A percentile compares a stretch with the other conserved stretches of the same genome.
phyloP scores from a whole-genome alignment of 2,329 filamentous ascomycete species.

The Diplodia scrobiculata region DNA sequence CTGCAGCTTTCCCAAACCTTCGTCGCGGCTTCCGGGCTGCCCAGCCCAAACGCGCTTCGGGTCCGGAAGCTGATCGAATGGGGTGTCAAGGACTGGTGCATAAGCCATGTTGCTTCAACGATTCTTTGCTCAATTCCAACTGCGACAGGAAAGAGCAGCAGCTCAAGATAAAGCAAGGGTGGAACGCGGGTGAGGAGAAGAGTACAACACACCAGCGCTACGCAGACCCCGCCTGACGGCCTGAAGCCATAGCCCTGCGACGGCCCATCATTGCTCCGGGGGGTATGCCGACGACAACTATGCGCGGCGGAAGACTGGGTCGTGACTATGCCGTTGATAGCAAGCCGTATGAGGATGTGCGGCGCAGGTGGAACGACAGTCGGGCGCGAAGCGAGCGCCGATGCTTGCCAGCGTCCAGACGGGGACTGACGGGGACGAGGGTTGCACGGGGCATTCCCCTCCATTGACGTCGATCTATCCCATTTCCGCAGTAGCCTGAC shows the following conservation, averaged over 20 bases:
- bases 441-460: slow-evolving; percentile 15
- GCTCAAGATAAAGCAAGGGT: slow-evolving; percentile 11
- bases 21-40: slow-evolving; percentile 51
- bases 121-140: background rate
- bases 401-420: background rate
- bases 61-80: slow-evolving; percentile 53
- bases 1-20: slow-evolving; percentile 60
- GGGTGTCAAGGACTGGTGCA: slow-evolving; percentile 29
- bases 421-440: background rate
- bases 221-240: background rate
- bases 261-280: background rate
- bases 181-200: background rate
- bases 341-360: slow-evolving; percentile 14
- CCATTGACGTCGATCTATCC: slow-evolving; percentile 3
- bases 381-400: slow-evolving; percentile 10
- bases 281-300: background rate
- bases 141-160: background rate
- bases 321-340: background rate
- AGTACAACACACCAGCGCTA: background rate
- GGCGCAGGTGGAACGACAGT: slow-evolving; percentile 3
- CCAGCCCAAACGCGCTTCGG: slow-evolving; percentile 54
- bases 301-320: background rate
- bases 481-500: slow-evolving; percentile 13
- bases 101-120: background rate
- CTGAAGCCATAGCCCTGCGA: background rate